A percentile compares a stretch with the other conserved stretches of the same genome.
These are phyloP conservation scores for Kodamaea derodonti DNA, from an alignment of 1,139 yeast genomes.

Conservation along the genomic window DNA sequence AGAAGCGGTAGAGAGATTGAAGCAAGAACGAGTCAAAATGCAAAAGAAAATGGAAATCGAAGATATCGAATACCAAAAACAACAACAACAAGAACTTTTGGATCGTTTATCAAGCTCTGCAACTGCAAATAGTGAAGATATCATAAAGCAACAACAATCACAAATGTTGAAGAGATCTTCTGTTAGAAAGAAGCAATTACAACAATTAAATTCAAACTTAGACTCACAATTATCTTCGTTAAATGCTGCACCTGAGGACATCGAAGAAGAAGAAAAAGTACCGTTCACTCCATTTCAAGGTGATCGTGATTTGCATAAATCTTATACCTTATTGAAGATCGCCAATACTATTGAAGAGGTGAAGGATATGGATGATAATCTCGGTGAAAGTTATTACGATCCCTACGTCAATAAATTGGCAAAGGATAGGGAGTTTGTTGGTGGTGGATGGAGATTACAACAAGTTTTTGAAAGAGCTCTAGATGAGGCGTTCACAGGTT, in stretches of 20 bases:
- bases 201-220: constrained; percentile 52
- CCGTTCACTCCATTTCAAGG: constrained; percentile 97
- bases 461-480: constrained; percentile 72
- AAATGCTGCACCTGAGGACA: constrained; percentile 18
- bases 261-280: constrained; percentile 23
- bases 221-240: constrained; percentile 40
- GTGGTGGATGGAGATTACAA: constrained; percentile 79
- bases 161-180: constrained; percentile 57
- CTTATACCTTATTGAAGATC: constrained; percentile 30
- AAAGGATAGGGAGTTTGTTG: constrained; percentile 65
- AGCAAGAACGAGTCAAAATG: constrained; percentile 55
- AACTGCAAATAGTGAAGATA: constrained; percentile 50
- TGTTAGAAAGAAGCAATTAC: constrained; percentile 63
- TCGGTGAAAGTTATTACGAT: constrained; percentile 40
- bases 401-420: constrained; percentile 52
- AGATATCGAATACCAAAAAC: constrained; percentile 52
- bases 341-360: constrained; percentile 27
- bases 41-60: constrained; percentile 73
- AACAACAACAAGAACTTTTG: constrained; percentile 65
- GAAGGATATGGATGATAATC: constrained; percentile 53
- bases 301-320: constrained; percentile 58
- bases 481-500: constrained; percentile 85
- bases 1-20: constrained; percentile 53
- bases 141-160: constrained; percentile 38
- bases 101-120: constrained; percentile 60